Percentiles rank a stretch among this genome's conserved stretches.
These are phyloP conservation scores for Pittosporum tobira DNA, from an alignment of 129 eudicot genomes.

Conservation along the genomic window DNA sequence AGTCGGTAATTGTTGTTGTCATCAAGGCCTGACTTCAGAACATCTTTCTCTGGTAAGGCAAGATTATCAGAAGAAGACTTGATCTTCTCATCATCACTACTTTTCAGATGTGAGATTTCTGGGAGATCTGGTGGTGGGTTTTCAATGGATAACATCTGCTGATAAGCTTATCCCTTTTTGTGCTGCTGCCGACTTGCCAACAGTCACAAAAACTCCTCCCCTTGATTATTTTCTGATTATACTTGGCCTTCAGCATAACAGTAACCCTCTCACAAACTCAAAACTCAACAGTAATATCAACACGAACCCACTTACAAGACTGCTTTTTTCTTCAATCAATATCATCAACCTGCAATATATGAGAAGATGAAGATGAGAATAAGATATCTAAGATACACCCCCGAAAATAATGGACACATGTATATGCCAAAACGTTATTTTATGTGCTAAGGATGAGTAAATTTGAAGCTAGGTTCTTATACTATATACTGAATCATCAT, in stretches of 20 bases:
- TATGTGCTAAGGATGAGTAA: constrained; percentile 30
- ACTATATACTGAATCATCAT: constrained; percentile 13
- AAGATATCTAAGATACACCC: constrained; percentile 15
- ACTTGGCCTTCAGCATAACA: constrained; percentile 79
- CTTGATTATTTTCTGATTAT: constrained; percentile 25
- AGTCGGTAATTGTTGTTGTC: constrained; percentile 27
- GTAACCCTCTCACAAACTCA: constrained; percentile 21
- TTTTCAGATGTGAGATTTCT: constrained; percentile 33
- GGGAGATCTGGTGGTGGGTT: constrained; percentile 68
- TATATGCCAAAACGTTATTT: constrained; percentile 34
- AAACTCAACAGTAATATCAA: background rate
- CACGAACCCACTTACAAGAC: constrained; percentile 25
- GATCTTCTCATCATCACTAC: constrained; percentile 28
- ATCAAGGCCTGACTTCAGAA: constrained; percentile 37
- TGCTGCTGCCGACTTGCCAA: constrained; percentile 42
- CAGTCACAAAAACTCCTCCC: constrained; percentile 68
- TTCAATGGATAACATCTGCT: constrained; percentile 96
- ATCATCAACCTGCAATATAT: constrained; percentile 35
- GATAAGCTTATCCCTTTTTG: constrained; percentile 53
- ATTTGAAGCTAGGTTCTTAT: constrained; percentile 17
- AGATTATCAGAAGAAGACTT: constrained; percentile 36
- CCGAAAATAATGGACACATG: constrained; percentile 3
- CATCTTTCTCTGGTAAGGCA: constrained; percentile 30
- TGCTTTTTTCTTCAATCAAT: constrained; percentile 24
- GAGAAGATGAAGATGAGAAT: constrained; percentile 20